Base-by-base conservation (phyloP, 169 alveolate species). In the Babesia sp. region DNA sequence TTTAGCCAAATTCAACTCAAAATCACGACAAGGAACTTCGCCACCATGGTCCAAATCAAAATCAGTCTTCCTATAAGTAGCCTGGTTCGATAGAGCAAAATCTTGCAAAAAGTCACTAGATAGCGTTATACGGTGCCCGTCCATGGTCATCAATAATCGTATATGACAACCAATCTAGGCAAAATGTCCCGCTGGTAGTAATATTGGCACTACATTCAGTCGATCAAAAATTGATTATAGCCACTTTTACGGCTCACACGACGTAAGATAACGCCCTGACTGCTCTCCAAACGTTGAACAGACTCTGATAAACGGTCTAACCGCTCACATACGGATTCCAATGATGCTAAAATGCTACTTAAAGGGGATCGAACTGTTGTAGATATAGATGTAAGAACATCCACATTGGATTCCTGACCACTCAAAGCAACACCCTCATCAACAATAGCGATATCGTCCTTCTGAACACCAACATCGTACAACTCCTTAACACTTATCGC, bases 31-130 rank as follows among this genome's bases (percentile, higher is more conserved):
- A 29, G 29, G 67, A 24, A 22, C 36, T 4, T 42, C 56, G 28
- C 54, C 22, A 22, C 54, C 73, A 5, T 24, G 31, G 51, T 41
- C 48, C 24, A 33, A 24, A 0, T n/a, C 28, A 6, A 22, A 9
- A 6, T 45, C 45, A 5, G 70, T 42, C 20, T 69, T 69, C 28
- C 45, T 6, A 51, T 76, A 76, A 3, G 71, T 20, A 31, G 44
- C 45, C 22, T 31, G n/a, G 37, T 76, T 71, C 18, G 69, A 6
- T 0, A 31, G 29, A n/a, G 69, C 57, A 69, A 56, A 79, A 50
- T 79, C 87, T 46, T 79, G 55, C 33, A 79, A 29, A 44, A 79
- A 79, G 12, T 79, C 87, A 18, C 39, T 53, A 5, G 87, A 69
- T 0, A 79, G 77, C 5, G 61, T 48, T 45, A 79, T 79, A 37